Conservation (phyloP, 202 grass and related monocot genomes). For the Miscanthus sacchariflorus region DNA sequence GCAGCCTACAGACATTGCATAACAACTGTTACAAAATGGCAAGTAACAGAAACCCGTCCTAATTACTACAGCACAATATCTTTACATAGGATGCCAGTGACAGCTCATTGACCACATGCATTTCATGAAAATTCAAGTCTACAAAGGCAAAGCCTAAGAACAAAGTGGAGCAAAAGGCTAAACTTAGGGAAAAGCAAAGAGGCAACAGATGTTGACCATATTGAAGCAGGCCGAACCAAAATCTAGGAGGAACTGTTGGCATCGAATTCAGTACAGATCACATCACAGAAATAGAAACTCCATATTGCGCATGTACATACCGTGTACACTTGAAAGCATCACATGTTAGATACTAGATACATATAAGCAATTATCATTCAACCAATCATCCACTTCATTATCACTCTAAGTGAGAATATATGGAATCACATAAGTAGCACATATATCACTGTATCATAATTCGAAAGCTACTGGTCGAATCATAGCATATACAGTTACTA, state of each 20-base stretch:
- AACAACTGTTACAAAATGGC: conserved; percentile 35
- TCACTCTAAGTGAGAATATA: background rate
- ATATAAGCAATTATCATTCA: conserved; percentile 7
- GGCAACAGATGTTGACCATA: background rate
- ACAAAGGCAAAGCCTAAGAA: background rate
- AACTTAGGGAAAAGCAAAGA: background rate
- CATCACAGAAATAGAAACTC: background rate
- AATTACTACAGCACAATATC: background rate
- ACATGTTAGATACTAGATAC: background rate
- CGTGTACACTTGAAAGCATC: background rate
- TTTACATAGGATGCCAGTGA: background rate
- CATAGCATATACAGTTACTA: background rate
- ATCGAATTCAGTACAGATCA: background rate
- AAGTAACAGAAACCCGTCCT: background rate
- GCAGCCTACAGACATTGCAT: conserved; percentile 54
- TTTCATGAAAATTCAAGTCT: background rate
- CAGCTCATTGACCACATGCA: background rate
- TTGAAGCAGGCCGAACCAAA: background rate
- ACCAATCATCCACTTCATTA: background rate
- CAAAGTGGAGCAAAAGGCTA: background rate
- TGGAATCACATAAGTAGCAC: background rate
- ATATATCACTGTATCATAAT: background rate
- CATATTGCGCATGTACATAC: conserved; percentile 11
- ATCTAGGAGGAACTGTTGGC: background rate
- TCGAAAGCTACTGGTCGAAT: background rate